Evolutionary conservation across 169 alveolate species (phyloP), one percentile per base, ranked within the genome.

Genomic region (Cryptosporidium viatorum): DNA sequence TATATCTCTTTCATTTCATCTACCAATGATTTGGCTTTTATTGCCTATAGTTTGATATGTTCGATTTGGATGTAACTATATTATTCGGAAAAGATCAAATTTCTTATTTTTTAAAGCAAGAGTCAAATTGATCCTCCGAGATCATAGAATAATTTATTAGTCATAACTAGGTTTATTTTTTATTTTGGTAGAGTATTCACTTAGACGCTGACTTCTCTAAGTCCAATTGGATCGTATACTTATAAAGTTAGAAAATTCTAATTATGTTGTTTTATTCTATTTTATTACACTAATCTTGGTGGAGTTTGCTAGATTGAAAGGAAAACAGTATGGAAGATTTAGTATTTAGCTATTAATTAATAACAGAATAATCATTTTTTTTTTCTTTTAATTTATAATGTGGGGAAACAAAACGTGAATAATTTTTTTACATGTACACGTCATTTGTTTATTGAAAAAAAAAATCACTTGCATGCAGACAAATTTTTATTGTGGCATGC

Each of bases 401-500:
- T 23, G 23, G 37, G 10, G 16, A 55, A 55, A 26, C 10, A 8
- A 12, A 10, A 9, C 23, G 67, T 26, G 37, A 12, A 55, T 55
- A 21, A 55, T 26, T 55, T 5, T 21, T 55, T 55, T 55, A 7
- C 8, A 23, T 52, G 37, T 21, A 16, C 23, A 55, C 55, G 55
- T 48, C 55, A 48, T 16, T 16, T 55, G 35, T 23, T 55, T 51
- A 51, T 16, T 55, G 23, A 55, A 7, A 7, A 41, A 41, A 41
- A 41, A 41, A 41, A 55, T 55, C 7, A 55, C 9, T 16, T 21
- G 18, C 67, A 55, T 55, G 67, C 67, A 23, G 67, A 26, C 3
- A 26, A 9, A 26, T 23, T 43, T 29, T 26, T 21, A 45, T 80
- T 62, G 41, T 80, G 75, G 58, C 58, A 59, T 65, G n/a, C 23